A percentile compares a stretch with the other conserved stretches of the same genome.
phyloP scores from a whole-genome alignment of 2,329 filamentous ascomycete species.

The Ascocoryne sarcoides region DNA sequence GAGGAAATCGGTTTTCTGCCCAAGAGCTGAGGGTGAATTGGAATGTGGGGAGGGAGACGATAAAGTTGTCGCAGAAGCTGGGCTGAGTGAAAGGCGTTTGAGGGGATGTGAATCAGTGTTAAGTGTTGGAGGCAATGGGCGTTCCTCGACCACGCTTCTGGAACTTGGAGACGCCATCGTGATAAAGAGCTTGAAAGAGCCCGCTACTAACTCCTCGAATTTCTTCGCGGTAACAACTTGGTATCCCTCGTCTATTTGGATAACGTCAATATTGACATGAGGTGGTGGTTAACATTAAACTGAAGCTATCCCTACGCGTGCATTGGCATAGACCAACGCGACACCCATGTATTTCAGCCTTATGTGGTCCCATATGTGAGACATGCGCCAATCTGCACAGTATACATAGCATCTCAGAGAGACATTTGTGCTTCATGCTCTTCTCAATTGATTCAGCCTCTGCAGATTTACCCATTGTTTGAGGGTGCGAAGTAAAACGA shows the following conservation, averaged over 20 bases:
- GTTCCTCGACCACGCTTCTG: conserved; percentile 8
- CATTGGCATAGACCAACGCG: conserved; percentile 6
- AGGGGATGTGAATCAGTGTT: conserved; percentile 29
- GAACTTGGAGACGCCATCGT: conserved; percentile 7
- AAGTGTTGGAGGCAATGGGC: conserved; percentile 13
- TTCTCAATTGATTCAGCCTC: no score
- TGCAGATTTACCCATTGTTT: no score
- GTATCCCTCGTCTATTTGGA: not conserved
- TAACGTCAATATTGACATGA: conserved; percentile 4
- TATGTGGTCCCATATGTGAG: not conserved
- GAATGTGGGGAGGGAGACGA: conserved; percentile 15
- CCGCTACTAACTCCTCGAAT: not conserved
- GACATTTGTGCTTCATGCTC: no score
- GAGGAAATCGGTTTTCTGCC: conserved; percentile 13
- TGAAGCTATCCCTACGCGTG: conserved; percentile 5
- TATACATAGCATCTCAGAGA: not conserved
- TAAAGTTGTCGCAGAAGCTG: conserved; percentile 12
- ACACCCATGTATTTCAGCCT: conserved; percentile 10
- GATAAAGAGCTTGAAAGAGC: conserved; percentile 3
- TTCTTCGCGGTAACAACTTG: not conserved
- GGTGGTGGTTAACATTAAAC: not conserved
- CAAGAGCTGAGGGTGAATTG: conserved; percentile 7
- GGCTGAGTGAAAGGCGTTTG: conserved; percentile 31
- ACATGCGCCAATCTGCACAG: not conserved
- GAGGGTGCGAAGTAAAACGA: no score